phyloP scores from a whole-genome alignment of 73 alveolate species.

The Loxodes magnus region DNA sequence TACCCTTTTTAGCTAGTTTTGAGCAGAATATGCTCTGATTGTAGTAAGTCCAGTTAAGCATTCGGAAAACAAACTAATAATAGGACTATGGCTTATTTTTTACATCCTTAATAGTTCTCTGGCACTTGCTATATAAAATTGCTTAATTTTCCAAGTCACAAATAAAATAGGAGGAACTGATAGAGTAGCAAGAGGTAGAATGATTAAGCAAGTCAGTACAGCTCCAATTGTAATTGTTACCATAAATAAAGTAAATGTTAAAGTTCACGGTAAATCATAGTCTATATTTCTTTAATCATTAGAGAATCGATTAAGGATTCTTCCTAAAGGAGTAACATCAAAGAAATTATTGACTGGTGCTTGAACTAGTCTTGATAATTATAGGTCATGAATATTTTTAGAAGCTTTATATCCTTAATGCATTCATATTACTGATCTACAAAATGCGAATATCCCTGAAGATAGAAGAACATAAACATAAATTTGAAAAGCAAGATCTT shows the following conservation, averaged over 20 bases:
- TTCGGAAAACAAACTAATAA: conserved; percentile 74
- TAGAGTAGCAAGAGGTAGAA: too few species aligned
- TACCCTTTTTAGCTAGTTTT: too few species aligned
- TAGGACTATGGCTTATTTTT: conserved; percentile 72
- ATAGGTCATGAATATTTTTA: conserved; percentile 44
- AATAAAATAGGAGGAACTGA: conserved; percentile 1
- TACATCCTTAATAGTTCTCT: conserved; percentile 82
- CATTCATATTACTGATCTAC: conserved; percentile 2
- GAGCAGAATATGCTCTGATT: conserved; percentile 68
- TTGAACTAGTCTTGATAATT: conserved; percentile 53
- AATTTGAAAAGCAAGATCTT: background rate
- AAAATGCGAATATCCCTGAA: background rate
- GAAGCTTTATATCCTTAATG: conserved; percentile 27
- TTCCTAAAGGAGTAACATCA: conserved; percentile 85
- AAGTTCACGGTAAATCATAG: background rate
- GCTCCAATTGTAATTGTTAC: conserved; percentile 25
- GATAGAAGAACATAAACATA: background rate
- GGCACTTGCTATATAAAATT: conserved; percentile 26
- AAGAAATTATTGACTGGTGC: conserved; percentile 80
- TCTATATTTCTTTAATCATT: conserved; percentile 48
- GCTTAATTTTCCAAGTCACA: background rate
- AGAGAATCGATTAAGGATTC: conserved; percentile 71
- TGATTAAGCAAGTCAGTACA: conserved; percentile 28
- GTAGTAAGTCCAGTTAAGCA: conserved; percentile 71
- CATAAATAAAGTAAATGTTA: conserved; percentile 13